Conservation (phyloP, 2,329 filamentous ascomycete genomes). For the Trichoderma sp. region DNA sequence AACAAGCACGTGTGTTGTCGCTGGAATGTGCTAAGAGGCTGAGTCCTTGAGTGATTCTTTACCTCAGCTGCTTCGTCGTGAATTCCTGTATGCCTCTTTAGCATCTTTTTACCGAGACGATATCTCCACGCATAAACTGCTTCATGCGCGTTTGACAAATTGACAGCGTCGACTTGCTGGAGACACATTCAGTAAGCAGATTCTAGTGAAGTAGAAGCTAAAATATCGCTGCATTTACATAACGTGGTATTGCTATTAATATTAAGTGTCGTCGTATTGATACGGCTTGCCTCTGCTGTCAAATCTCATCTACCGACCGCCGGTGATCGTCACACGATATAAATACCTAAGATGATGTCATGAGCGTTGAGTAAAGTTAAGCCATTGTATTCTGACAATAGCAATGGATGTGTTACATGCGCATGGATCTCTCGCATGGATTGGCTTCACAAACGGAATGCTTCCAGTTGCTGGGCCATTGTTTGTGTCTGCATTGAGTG, state of each 20-base stretch:
- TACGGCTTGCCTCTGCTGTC: background rate
- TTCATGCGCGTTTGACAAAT: background rate
- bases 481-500: background rate
- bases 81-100: background rate
- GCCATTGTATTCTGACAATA: background rate
- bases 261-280: background rate
- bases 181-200: background rate
- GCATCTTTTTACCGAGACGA: background rate
- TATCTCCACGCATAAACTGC: background rate
- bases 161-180: background rate
- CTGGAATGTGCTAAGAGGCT: slow-evolving; percentile 43
- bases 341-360: background rate
- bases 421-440: background rate
- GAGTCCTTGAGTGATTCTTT: background rate
- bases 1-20: slow-evolving; percentile 64
- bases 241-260: background rate
- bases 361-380: background rate
- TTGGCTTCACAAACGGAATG: background rate
- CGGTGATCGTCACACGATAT: background rate
- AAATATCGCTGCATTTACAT: background rate
- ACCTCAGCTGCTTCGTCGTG: background rate
- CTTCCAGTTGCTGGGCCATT: background rate
- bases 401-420: background rate
- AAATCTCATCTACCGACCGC: background rate
- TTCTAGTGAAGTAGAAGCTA: background rate